phyloP scores from a whole-genome alignment of 352 stramenopile species.

The Globisporangium apiculatum region DNA sequence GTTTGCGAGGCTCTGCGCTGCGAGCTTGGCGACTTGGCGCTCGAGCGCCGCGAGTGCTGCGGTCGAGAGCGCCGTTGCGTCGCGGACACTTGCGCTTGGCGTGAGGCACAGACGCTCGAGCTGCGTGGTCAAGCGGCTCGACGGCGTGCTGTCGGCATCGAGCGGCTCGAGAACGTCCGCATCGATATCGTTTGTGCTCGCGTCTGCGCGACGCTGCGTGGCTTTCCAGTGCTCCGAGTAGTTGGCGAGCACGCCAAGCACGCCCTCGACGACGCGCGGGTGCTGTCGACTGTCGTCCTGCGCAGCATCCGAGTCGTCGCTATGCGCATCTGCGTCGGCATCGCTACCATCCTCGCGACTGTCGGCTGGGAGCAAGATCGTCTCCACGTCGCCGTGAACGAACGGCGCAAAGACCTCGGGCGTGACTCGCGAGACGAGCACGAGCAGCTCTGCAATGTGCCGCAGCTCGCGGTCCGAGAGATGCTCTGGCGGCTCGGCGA shows the following conservation, averaged over 20 bases:
- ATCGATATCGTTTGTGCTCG: slow-evolving; percentile 12
- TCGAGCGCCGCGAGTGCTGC: slow-evolving; percentile 20
- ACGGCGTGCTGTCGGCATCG: slow-evolving; percentile 21
- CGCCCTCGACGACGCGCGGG: slow-evolving; percentile 37
- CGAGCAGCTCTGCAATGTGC: slow-evolving; percentile 43
- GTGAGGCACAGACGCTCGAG: slow-evolving; percentile 45
- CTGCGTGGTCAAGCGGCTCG: slow-evolving; percentile 25
- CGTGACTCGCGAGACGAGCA: slow-evolving; percentile 37
- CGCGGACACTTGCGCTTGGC: slow-evolving; percentile 11
- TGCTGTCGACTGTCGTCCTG: slow-evolving; percentile 15
- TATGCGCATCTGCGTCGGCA: slow-evolving; percentile 25
- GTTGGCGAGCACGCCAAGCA: slow-evolving; percentile 44
- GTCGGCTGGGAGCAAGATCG: slow-evolving; percentile 30
- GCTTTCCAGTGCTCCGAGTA: slow-evolving; percentile 44
- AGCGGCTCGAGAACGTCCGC: not conserved
- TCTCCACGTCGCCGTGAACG: slow-evolving; percentile 39
- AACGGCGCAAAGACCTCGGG: slow-evolving; percentile 48
- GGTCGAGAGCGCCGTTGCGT: slow-evolving; percentile 17
- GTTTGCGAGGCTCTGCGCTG: slow-evolving; percentile 38
- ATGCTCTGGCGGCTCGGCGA: slow-evolving; percentile 19
- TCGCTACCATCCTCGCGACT: not conserved
- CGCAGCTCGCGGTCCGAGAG: slow-evolving; percentile 36
- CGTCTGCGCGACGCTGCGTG: slow-evolving; percentile 1
- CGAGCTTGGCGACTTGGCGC: slow-evolving; percentile 41
- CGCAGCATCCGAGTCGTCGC: slow-evolving; percentile 22